Conservation (phyloP, 2,329 filamentous ascomycete species). For the Apiospora aurea region DNA sequence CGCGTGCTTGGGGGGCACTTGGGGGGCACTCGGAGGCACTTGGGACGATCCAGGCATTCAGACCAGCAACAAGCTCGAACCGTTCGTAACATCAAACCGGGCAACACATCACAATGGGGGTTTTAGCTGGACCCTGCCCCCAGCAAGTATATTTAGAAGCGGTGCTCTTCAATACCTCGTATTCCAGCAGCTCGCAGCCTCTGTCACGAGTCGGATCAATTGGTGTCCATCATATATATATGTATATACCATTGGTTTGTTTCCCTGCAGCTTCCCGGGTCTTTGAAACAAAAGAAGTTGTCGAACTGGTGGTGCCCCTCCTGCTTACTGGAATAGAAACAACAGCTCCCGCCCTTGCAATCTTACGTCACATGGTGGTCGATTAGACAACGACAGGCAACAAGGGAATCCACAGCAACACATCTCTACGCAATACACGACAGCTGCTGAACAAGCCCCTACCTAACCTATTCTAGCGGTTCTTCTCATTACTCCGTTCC, state of each 20-base stretch:
- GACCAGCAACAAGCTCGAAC: constrained; percentile 7
- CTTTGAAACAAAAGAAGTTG: background rate
- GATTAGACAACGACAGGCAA: constrained; percentile 4
- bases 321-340: background rate
- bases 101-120: constrained; percentile 3
- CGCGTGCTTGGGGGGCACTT: background rate
- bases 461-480: background rate
- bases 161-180: background rate
- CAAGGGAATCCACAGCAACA: constrained; percentile 13
- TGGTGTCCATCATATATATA: background rate
- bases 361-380: background rate
- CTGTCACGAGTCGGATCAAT: background rate
- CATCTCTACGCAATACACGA: background rate
- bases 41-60: constrained; percentile 7
- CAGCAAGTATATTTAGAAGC: constrained; percentile 1
- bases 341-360: constrained; percentile 9
- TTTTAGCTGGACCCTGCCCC: constrained; percentile 1
- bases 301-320: constrained; percentile 9
- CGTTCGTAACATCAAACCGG: background rate
- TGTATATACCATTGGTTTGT: background rate
- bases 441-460: background rate
- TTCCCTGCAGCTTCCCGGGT: background rate
- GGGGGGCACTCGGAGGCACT: background rate
- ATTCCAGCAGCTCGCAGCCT: background rate
- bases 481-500: background rate